phyloP scores from a whole-genome alignment of 2,329 filamentous ascomycete genomes.

The Cytospora paraplurivora region DNA sequence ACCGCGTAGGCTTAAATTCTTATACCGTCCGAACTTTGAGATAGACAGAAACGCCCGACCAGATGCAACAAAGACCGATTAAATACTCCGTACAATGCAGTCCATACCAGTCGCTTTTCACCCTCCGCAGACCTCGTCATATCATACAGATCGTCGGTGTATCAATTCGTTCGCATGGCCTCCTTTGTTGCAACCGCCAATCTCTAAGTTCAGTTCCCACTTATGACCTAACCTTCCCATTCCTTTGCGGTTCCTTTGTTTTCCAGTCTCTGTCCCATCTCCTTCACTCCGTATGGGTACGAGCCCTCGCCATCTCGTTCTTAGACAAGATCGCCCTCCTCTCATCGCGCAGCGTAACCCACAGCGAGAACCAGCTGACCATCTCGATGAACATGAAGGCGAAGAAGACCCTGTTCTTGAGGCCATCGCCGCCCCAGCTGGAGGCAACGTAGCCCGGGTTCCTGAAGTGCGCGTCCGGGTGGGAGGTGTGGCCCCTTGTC shows the following conservation, averaged over 20 bases:
- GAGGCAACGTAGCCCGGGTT: conserved; percentile 43
- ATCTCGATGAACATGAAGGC: conserved; percentile 83
- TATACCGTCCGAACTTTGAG: neutral
- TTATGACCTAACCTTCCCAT: neutral
- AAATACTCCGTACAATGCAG: conserved; percentile 19
- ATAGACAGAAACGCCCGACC: neutral
- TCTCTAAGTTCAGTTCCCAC: neutral
- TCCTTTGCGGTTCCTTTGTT: neutral
- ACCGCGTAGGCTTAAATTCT: too few species aligned
- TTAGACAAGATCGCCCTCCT: conserved; percentile 44
- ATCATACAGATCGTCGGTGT: neutral
- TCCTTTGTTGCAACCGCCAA: too few species aligned
- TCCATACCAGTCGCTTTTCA: neutral
- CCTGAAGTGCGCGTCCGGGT: conserved; percentile 38
- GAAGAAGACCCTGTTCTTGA: conserved; percentile 86
- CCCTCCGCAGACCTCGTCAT: neutral
- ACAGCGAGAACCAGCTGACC: conserved; percentile 85
- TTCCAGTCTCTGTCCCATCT: neutral
- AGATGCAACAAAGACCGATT: neutral
- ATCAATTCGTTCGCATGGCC: neutral
- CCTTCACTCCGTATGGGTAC: neutral
- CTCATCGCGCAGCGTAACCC: conserved; percentile 71
- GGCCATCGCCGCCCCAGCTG: conserved; percentile 60
- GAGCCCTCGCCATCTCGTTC: conserved; percentile 39
- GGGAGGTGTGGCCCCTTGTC: conserved; percentile 39